A percentile compares a stretch with the other conserved stretches of the same genome.
Evolutionary conservation across 768 basidiomycete species (phyloP).

Genomic region (Lactifluus volemus): DNA sequence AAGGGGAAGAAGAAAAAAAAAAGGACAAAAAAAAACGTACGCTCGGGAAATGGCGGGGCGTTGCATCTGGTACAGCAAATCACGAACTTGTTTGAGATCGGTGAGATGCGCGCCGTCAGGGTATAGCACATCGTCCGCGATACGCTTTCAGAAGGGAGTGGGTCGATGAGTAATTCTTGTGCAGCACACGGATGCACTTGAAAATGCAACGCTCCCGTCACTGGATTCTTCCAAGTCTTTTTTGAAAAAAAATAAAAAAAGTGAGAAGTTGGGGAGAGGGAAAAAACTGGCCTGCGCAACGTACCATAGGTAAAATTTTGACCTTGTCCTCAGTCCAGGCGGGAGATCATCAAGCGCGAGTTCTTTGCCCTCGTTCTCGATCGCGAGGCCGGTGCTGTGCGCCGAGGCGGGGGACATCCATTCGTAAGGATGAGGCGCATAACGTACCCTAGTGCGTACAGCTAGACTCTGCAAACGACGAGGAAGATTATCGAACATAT

Average conservation of each 20-base stretch:
- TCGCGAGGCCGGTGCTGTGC: conserved; percentile 67
- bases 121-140: conserved; percentile 58
- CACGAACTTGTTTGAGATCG: conserved; percentile 64
- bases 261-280: background rate
- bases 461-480: conserved; percentile 64
- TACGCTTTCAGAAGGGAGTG: conserved; percentile 51
- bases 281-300: conserved; percentile 9
- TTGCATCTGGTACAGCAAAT: conserved; percentile 77
- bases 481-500: conserved; percentile 74
- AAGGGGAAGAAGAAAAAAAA: background rate
- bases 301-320: conserved; percentile 61
- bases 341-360: conserved; percentile 58
- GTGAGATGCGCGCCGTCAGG: conserved; percentile 76
- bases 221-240: conserved; percentile 89
- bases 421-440: conserved; percentile 78
- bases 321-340: conserved; percentile 69
- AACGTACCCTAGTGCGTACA: conserved; percentile 62
- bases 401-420: conserved; percentile 78
- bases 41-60: conserved; percentile 79
- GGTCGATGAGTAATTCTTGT: conserved; percentile 57
- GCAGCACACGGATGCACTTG: conserved; percentile 84
- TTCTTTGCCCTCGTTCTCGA: conserved; percentile 70
- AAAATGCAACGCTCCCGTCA: conserved; percentile 74
- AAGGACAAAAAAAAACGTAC: conserved; percentile 30
- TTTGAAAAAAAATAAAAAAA: too few species aligned